Percentiles rank a stretch among this genome's conserved stretches.
Conservation (phyloP, 768 basidiomycete genomes). For the Pleurotus pulmonarius region DNA sequence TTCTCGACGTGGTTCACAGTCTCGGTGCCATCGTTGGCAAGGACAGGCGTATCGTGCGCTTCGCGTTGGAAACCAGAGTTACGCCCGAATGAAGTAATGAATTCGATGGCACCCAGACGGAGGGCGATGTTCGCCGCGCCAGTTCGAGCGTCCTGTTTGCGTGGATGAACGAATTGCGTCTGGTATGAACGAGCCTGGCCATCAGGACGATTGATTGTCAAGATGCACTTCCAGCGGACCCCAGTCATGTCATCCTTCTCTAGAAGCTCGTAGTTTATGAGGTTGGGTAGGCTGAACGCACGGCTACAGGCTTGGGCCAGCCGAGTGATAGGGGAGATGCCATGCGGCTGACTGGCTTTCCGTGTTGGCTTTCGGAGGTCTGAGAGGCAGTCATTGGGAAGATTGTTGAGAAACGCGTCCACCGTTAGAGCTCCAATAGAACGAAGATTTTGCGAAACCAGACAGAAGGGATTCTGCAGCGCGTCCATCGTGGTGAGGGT, state of each 20-base stretch:
- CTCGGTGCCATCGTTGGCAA: constrained; percentile 14
- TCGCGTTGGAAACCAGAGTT: constrained; percentile 27
- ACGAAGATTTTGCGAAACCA: constrained; percentile 21
- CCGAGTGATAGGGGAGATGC: not conserved
- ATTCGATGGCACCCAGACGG: constrained; percentile 57
- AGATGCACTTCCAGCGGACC: constrained; percentile 43
- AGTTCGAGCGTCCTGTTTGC: constrained; percentile 50
- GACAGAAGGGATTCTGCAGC: constrained; percentile 15
- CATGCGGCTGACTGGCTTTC: not conserved
- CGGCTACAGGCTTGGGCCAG: not conserved
- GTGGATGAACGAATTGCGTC: constrained; percentile 38
- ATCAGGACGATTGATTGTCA: constrained; percentile 56
- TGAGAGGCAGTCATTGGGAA: not conserved
- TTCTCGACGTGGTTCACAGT: not conserved
- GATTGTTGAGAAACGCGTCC: constrained; percentile 18
- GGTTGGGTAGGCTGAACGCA: not conserved
- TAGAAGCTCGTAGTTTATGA: constrained; percentile 44
- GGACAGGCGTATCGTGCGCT: constrained; percentile 30
- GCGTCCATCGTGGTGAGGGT: not conserved
- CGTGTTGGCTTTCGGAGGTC: not conserved
- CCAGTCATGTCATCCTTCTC: constrained; percentile 29
- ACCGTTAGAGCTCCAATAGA: constrained; percentile 23
- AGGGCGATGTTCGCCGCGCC: constrained; percentile 52
- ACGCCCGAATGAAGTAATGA: constrained; percentile 41
- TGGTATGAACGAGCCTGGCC: constrained; percentile 50